phyloP scores from a whole-genome alignment of 2,329 filamentous ascomycete species.

The Dactylellina haptotyla region DNA sequence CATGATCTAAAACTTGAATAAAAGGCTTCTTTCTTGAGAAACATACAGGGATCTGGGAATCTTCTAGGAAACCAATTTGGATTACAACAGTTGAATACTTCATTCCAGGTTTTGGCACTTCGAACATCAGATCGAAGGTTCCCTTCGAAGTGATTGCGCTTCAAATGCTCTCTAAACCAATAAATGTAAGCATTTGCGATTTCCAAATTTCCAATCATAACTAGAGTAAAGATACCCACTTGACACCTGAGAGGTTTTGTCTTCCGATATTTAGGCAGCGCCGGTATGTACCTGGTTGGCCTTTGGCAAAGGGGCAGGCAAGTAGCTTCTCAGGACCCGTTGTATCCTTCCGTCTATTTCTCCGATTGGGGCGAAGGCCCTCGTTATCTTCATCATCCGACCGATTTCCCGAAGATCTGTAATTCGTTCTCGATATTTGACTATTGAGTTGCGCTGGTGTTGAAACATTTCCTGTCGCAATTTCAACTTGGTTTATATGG shows the following conservation, averaged over 20 bases:
- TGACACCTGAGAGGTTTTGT: neutral
- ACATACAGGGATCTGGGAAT: slow-evolving; percentile 8
- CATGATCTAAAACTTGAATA: neutral
- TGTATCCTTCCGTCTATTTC: neutral
- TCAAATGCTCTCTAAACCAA: neutral
- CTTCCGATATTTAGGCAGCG: neutral
- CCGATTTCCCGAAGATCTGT: too few species aligned
- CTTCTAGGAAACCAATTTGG: neutral
- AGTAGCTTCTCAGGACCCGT: neutral
- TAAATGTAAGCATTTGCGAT: neutral
- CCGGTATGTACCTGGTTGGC: neutral
- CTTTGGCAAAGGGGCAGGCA: slow-evolving; percentile 1
- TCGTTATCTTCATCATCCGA: neutral
- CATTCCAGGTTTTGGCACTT: neutral
- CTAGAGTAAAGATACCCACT: neutral
- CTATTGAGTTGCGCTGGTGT: too few species aligned
- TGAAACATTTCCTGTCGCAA: too few species aligned
- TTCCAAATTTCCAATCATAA: neutral
- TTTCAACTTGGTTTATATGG: too few species aligned
- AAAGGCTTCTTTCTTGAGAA: neutral
- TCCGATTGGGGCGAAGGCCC: neutral
- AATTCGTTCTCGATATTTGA: too few species aligned
- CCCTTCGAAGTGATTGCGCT: neutral
- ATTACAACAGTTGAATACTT: slow-evolving; percentile 5
- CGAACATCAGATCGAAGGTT: neutral